These are phyloP conservation scores for Dissophora globulifera DNA, from an alignment of 192 early-diverging fungal species.

Conservation along the genomic window DNA sequence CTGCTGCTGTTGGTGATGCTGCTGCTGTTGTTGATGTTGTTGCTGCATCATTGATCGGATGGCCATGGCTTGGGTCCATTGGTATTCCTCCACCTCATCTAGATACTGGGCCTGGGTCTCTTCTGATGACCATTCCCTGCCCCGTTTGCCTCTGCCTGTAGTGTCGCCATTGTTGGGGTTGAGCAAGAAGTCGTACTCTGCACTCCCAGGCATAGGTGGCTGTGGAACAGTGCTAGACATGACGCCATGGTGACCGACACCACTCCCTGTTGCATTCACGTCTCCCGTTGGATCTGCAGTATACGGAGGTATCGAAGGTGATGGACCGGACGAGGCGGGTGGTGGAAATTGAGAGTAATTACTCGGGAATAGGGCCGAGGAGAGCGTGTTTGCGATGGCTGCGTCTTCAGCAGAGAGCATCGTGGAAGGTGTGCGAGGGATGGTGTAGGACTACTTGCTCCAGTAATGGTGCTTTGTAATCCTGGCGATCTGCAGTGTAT, in stretches of 20 bases:
- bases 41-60: conserved; percentile 34
- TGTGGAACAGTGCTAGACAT: neutral
- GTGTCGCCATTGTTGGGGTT: conserved; percentile 2
- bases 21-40: conserved; percentile 7
- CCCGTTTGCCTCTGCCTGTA: conserved; percentile 7
- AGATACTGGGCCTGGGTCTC: conserved; percentile 36
- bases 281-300: neutral
- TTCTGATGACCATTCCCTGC: conserved; percentile 32
- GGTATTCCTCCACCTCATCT: conserved; percentile 46
- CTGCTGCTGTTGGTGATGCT: conserved; percentile 16
- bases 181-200: conserved; percentile 5
- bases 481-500: no score
- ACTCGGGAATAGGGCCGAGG: conserved; percentile 6
- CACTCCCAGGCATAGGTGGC: neutral
- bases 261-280: neutral
- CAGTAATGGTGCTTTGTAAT: no score
- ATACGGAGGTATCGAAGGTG: neutral
- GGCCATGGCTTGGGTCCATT: conserved; percentile 41
- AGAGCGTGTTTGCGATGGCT: conserved; percentile 1
- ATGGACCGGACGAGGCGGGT: neutral
- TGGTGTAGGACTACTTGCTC: no score
- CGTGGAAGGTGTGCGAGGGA: neutral
- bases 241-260: neutral
- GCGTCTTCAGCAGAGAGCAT: conserved; percentile 25
- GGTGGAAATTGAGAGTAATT: neutral